Percentiles rank a stretch among this genome's conserved stretches.
These are phyloP conservation scores for Podospora australis DNA, from an alignment of 495 filamentous ascomycete genomes.

Conservation along the genomic window DNA sequence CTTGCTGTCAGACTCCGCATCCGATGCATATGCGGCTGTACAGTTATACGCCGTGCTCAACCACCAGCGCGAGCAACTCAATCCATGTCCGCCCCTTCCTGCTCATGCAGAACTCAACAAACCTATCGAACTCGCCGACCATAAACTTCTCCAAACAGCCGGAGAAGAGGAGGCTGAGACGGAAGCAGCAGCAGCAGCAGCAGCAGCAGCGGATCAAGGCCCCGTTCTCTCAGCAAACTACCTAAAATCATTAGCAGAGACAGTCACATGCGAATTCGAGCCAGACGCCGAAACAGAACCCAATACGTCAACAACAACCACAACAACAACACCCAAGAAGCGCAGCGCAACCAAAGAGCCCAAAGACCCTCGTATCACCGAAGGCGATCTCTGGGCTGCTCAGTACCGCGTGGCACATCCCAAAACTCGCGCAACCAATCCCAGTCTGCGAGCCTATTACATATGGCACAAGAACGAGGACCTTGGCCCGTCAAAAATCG, in stretches of 20 bases:
- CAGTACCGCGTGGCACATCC: conserved; percentile 25
- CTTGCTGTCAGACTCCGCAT: conserved; percentile 59
- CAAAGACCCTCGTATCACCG: conserved; percentile 27
- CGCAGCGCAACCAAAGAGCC: conserved; percentile 1
- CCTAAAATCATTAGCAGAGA: too few relatives aligned
- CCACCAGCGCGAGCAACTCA: conserved; percentile 53
- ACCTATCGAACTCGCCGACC: conserved; percentile 48
- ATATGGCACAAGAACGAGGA: conserved; percentile 50
- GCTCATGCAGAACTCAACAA: conserved; percentile 56
- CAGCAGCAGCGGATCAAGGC: too few relatives aligned
- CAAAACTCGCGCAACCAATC: conserved; percentile 9
- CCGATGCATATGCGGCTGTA: conserved; percentile 74
- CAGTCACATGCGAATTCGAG: too few relatives aligned
- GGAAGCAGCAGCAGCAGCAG: background rate
- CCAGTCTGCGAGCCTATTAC: conserved; percentile 53
- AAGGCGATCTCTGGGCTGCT: conserved; percentile 29
- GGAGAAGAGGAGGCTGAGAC: conserved; percentile 26
- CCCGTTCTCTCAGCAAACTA: too few relatives aligned
- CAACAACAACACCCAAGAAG: background rate
- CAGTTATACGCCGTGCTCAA: conserved; percentile 67
- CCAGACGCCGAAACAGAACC: conserved; percentile 11
- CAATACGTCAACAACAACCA: background rate
- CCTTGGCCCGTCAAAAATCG: conserved; percentile 39
- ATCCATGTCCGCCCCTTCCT: conserved; percentile 65
- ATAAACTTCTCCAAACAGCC: background rate